phyloP scores from a whole-genome alignment of 1,284 basidiomycete genomes.

The Moesziomyces globuligerus region DNA sequence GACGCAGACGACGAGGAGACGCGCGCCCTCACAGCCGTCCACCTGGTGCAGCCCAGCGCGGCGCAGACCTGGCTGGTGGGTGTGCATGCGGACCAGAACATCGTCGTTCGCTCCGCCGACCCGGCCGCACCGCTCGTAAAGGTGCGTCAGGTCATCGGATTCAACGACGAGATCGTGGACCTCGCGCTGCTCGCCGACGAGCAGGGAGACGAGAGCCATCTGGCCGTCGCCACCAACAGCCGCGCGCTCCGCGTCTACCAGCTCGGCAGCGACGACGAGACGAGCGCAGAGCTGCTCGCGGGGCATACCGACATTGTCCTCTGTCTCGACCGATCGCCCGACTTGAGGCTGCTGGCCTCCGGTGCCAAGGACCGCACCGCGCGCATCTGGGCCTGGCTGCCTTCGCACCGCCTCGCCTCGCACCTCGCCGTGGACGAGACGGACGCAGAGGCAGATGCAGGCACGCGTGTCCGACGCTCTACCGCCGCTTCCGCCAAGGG shows the following conservation, averaged over 20 bases:
- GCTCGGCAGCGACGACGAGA: constrained; percentile 63
- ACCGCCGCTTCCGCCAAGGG: background rate
- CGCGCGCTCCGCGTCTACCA: constrained; percentile 87
- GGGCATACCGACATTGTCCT: constrained; percentile 89
- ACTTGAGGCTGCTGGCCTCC: constrained; percentile 81
- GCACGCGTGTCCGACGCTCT: constrained; percentile 8
- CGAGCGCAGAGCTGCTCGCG: constrained; percentile 51
- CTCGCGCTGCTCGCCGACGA: constrained; percentile 69
- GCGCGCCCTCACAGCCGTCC: constrained; percentile 57
- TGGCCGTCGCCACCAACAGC: constrained; percentile 96
- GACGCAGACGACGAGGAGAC: constrained; percentile 53
- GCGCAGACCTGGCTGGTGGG: constrained; percentile 71
- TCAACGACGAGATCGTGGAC: constrained; percentile 98
- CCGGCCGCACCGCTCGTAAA: constrained; percentile 72
- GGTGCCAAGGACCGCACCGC: constrained; percentile 92
- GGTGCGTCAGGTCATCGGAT: constrained; percentile 82
- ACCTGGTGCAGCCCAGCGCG: constrained; percentile 13
- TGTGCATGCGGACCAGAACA: constrained; percentile 94
- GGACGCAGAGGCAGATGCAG: constrained; percentile 6
- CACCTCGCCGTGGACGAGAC: too few species aligned
- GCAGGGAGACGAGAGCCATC: constrained; percentile 73
- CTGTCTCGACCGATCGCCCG: constrained; percentile 77
- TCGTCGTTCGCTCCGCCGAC: constrained; percentile 75
- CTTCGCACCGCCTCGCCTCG: constrained; percentile 58
- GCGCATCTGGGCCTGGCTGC: constrained; percentile 76